Evolutionary conservation across 345 rosid genomes (phyloP), one percentile per base, ranked within the genome.

Genomic region (Pseudoturritis turrita): DNA sequence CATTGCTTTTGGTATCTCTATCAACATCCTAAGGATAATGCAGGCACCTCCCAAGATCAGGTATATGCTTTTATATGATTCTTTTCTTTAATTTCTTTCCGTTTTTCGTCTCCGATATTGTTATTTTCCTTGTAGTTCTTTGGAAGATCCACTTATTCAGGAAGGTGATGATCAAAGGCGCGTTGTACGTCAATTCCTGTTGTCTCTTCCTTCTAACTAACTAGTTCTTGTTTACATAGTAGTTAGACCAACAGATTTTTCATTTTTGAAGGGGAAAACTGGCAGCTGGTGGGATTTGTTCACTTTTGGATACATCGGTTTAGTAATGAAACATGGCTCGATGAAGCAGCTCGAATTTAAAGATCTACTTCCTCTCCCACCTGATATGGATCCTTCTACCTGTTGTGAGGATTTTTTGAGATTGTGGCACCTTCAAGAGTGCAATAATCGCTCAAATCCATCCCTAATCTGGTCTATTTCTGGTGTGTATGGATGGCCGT

Each of bases 401-500:
- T 90, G 97, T 60, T 89, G 86, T 78, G 78, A 82, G 53, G 79
- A 76, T 69, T 58, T 93, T 72, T 29, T 79, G 57, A 75, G 78
- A 73, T 81, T 83, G 77, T 93, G 96, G 98, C 81, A 70, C 70
- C 71, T 78, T 77, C 89, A 89, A 76, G 77, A 71, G 64, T 67
- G 68, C 52, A 66, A 43, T 49, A 40, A 73, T 63, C 0, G 10
- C 63, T 57, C 83, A 36, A 81, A 80, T 41, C 86, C 88, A 25
- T 83, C 90, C 67, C 83, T 93, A 51, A 64, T 90, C 43, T 84
- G 81, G 82, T 89, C 94, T 69, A 88, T 93, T n/a, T 85, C 70
- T 73, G 71, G 68, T 72, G 94, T 90, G n/a, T 87, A 90, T 72
- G 96, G 97, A 41, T 88, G 88, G 92, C 84, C 88, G 15, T 93